These are phyloP conservation scores for Kuraishia ogatae DNA, from an alignment of 805 yeast genomes.

Conservation along the genomic window DNA sequence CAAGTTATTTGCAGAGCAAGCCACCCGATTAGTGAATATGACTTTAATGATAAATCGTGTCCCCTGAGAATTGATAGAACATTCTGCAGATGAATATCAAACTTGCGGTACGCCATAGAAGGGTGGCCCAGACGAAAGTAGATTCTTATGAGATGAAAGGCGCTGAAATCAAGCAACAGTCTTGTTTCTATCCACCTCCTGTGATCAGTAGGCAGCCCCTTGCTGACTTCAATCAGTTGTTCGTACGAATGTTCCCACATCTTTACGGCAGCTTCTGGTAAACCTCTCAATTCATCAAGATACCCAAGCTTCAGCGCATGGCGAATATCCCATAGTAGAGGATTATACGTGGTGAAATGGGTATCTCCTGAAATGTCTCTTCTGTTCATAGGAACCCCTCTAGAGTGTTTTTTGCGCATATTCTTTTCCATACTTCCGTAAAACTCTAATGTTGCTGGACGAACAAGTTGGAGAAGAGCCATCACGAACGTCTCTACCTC, in stretches of 20 bases:
- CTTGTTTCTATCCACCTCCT: slow-evolving; percentile 36
- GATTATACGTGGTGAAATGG: slow-evolving; percentile 8
- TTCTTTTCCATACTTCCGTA: slow-evolving; percentile 31
- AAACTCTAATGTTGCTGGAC: slow-evolving; percentile 33
- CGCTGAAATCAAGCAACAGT: slow-evolving; percentile 46
- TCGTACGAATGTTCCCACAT: slow-evolving; percentile 47
- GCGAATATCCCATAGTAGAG: slow-evolving; percentile 35
- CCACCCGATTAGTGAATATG: slow-evolving; percentile 39
- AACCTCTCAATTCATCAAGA: slow-evolving; percentile 39
- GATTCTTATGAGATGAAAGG: slow-evolving; percentile 54
- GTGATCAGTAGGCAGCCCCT: slow-evolving; percentile 13
- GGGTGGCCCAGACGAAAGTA: slow-evolving; percentile 53
- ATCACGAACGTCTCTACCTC: slow-evolving; percentile 32
- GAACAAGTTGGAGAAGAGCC: slow-evolving; percentile 27
- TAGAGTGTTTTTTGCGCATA: slow-evolving; percentile 27
- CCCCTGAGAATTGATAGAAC: slow-evolving; percentile 30
- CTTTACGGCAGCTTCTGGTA: slow-evolving; percentile 39
- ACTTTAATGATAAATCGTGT: slow-evolving; percentile 15
- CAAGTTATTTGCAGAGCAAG: slow-evolving; percentile 52
- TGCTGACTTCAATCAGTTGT: slow-evolving; percentile 31
- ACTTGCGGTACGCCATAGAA: slow-evolving; percentile 52
- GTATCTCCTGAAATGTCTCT: neutral
- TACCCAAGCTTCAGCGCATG: slow-evolving; percentile 43
- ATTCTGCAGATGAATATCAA: slow-evolving; percentile 51
- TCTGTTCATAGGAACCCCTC: slow-evolving; percentile 6